These are phyloP conservation scores for Porodaedalea pini DNA, from an alignment of 1,284 basidiomycete species.

Conservation along the genomic window DNA sequence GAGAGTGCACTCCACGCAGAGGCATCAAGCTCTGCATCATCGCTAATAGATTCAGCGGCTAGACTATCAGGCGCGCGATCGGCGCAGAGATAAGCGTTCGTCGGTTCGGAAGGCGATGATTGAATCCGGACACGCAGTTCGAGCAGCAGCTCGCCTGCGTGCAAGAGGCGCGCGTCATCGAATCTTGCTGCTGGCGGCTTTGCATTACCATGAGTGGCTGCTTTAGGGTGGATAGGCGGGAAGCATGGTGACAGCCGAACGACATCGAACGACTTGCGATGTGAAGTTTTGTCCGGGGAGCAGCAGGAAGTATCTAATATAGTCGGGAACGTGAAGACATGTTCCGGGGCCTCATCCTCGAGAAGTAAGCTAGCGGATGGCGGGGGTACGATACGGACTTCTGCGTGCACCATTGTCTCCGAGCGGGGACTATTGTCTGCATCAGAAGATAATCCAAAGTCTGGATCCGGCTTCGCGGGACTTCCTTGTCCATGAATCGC, in stretches of 20 bases:
- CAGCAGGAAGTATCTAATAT: background rate
- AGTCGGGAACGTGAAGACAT: constrained; percentile 7
- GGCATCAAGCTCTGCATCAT: background rate
- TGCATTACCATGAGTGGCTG: background rate
- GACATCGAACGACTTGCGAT: too few relatives aligned
- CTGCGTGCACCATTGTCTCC: background rate
- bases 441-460: background rate
- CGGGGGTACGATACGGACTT: constrained; percentile 1
- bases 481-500: background rate
- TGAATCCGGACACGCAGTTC: constrained; percentile 3
- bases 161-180: constrained; percentile 1
- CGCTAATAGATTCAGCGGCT: background rate
- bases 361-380: too few relatives aligned
- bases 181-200: background rate
- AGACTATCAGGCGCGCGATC: background rate
- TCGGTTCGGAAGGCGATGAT: background rate
- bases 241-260: background rate
- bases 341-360: background rate
- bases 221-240: background rate
- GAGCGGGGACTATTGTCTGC: background rate
- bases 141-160: constrained; percentile 8
- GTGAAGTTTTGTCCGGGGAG: background rate
- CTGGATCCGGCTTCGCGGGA: background rate
- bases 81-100: background rate
- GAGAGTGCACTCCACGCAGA: background rate